Percentiles rank a stretch among this genome's conserved stretches.
Conservation (phyloP, 192 early-diverging fungal species). For the Coemansia sp. region DNA sequence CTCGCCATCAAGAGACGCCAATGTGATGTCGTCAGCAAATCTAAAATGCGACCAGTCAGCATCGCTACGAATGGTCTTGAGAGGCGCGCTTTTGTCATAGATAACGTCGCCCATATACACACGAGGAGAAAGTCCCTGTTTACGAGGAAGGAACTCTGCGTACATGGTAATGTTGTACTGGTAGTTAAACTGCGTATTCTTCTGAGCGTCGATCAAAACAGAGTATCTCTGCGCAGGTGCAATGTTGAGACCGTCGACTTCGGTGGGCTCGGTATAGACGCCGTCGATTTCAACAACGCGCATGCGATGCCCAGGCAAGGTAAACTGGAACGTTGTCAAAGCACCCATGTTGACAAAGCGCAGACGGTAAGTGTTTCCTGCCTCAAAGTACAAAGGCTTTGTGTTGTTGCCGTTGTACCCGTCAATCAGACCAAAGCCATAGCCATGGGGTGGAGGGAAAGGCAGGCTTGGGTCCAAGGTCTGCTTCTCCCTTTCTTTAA, state of each 20-base stretch:
- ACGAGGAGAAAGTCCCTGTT: constrained; percentile 50
- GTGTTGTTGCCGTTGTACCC: constrained; percentile 51
- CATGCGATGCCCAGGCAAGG: constrained; percentile 73
- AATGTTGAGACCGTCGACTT: constrained; percentile 58
- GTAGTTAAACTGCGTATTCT: constrained; percentile 64
- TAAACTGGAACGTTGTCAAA: constrained; percentile 66
- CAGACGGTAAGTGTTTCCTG: constrained; percentile 77
- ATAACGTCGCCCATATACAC: constrained; percentile 58
- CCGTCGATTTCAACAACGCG: constrained; percentile 80
- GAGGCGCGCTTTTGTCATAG: constrained; percentile 59
- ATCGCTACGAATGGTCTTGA: constrained; percentile 40
- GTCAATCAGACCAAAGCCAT: constrained; percentile 42
- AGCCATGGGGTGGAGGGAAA: constrained; percentile 64
- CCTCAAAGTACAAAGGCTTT: constrained; percentile 59
- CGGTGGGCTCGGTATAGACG: constrained; percentile 57
- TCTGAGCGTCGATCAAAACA: constrained; percentile 68
- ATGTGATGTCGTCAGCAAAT: constrained; percentile 52
- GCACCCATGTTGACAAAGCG: constrained; percentile 77
- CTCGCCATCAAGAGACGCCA: constrained; percentile 48
- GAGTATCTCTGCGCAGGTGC: constrained; percentile 76
- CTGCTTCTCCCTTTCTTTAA: constrained; percentile 48
- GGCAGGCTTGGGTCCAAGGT: constrained; percentile 50
- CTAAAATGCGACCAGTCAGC: constrained; percentile 17
- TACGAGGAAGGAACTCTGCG: constrained; percentile 48
- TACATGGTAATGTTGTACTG: constrained; percentile 61